A percentile compares a stretch with the other conserved stretches of the same genome.
Conservation (phyloP, 23 red algal species). For the Gracilaria vermiculophylla region DNA sequence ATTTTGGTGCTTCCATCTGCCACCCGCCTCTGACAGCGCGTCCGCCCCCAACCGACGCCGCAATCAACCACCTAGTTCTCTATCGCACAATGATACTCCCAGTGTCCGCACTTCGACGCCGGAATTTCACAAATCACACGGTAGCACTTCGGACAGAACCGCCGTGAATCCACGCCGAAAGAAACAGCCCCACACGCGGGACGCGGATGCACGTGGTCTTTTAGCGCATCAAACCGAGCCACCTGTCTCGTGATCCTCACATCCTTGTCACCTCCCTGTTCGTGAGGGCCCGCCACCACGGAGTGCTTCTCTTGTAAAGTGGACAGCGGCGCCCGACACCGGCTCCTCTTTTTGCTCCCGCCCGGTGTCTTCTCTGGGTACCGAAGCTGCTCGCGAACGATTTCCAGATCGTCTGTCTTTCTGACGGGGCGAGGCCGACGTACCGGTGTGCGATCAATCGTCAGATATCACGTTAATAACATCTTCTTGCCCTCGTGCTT, state of each 20-base stretch:
- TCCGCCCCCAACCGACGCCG: too few relatives aligned
- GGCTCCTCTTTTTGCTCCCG: too few relatives aligned
- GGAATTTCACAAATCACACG: neutral
- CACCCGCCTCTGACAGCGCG: too few relatives aligned
- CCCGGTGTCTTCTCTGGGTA: neutral
- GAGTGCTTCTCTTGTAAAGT: too few relatives aligned
- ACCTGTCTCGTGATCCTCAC: neutral
- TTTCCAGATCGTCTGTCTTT: neutral
- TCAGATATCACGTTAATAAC: conserved; percentile 6
- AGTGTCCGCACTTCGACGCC: neutral
- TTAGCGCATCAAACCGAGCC: neutral
- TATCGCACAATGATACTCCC: neutral
- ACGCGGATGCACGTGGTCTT: neutral
- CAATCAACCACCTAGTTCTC: neutral
- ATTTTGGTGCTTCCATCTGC: too few relatives aligned
- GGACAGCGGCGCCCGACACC: neutral
- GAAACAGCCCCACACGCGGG: neutral
- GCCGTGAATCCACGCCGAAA: neutral
- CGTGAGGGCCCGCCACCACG: neutral
- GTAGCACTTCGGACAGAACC: neutral
- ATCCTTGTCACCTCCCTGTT: neutral
- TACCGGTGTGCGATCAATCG: neutral
- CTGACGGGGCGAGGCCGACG: neutral
- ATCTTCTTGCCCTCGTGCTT: too few relatives aligned
- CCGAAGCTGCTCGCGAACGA: neutral